These are phyloP conservation scores for Naganishia albida DNA, from an alignment of 1,284 basidiomycete species.

Conservation along the genomic window DNA sequence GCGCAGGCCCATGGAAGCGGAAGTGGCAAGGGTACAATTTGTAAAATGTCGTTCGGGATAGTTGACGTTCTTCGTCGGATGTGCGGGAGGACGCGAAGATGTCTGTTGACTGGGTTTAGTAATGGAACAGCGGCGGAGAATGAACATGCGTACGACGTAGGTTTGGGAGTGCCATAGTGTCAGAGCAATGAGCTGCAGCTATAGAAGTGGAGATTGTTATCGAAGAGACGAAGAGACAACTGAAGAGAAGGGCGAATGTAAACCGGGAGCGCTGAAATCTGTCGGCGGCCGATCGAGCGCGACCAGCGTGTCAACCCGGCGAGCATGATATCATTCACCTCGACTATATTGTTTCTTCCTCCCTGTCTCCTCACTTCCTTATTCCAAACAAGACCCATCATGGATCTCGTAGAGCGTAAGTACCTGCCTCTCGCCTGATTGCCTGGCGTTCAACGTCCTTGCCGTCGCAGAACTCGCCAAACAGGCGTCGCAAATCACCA, in stretches of 20 bases:
- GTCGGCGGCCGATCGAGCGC: neutral
- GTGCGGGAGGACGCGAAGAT: slow-evolving; percentile 55
- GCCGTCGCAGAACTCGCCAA: slow-evolving; percentile 47
- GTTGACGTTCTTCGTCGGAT: slow-evolving; percentile 52
- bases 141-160: slow-evolving; percentile 43
- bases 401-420: slow-evolving; percentile 26
- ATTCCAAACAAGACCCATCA: neutral
- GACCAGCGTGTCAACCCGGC: neutral
- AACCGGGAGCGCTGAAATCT: neutral
- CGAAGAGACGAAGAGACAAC: too few species aligned
- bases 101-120: slow-evolving; percentile 36
- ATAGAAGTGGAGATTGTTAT: too few species aligned
- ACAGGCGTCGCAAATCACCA: slow-evolving; percentile 53
- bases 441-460: neutral
- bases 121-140: neutral
- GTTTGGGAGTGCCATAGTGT: slow-evolving; percentile 45
- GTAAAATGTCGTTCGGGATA: slow-evolving; percentile 53
- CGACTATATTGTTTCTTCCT: neutral
- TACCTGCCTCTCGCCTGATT: neutral
- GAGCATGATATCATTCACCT: neutral
- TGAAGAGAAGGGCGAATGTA: too few species aligned
- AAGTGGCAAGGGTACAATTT: slow-evolving; percentile 45
- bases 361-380: too few species aligned
- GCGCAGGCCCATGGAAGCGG: neutral
- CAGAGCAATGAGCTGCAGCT: too few species aligned